Conservation (phyloP, 371 early-diverging fungal species). For the Mortierella sp. region DNA sequence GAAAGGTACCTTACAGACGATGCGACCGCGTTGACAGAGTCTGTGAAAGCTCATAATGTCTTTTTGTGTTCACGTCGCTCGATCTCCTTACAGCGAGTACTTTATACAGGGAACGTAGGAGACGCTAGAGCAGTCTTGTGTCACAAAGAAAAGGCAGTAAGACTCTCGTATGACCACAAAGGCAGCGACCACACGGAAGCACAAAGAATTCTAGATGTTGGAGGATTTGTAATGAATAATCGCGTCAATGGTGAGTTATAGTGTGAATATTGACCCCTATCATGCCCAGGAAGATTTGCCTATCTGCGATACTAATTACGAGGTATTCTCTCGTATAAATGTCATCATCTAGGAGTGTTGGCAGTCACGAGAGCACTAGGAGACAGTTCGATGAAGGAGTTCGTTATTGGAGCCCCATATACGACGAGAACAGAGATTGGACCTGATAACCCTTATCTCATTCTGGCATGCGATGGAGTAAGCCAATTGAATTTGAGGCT, state of each 20-base stretch:
- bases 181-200: slow-evolving; percentile 92
- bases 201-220: slow-evolving; percentile 89
- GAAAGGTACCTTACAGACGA: background rate
- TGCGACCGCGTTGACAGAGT: no score
- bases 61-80: background rate
- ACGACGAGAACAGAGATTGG: slow-evolving; percentile 90
- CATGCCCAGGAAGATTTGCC: no score
- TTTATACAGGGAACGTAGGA: slow-evolving; percentile 96
- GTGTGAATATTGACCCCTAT: background rate
- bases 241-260: slow-evolving; percentile 91
- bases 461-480: slow-evolving; percentile 98
- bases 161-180: slow-evolving; percentile 98
- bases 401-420: slow-evolving; percentile 94
- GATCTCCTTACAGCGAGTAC: slow-evolving; percentile 69
- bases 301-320: no score
- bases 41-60: no score
- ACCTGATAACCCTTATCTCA: slow-evolving; percentile 82
- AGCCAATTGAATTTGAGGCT: slow-evolving; percentile 26
- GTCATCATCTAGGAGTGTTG: slow-evolving; percentile 77
- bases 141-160: slow-evolving; percentile 85
- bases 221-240: slow-evolving; percentile 98
- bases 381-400: slow-evolving; percentile 96
- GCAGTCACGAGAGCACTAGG: slow-evolving; percentile 97
- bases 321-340: background rate
- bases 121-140: slow-evolving; percentile 95